Evolutionary conservation across 805 yeast genomes (phyloP), one percentile per base, ranked within the genome.

Genomic region (Candida bentonensis): DNA sequence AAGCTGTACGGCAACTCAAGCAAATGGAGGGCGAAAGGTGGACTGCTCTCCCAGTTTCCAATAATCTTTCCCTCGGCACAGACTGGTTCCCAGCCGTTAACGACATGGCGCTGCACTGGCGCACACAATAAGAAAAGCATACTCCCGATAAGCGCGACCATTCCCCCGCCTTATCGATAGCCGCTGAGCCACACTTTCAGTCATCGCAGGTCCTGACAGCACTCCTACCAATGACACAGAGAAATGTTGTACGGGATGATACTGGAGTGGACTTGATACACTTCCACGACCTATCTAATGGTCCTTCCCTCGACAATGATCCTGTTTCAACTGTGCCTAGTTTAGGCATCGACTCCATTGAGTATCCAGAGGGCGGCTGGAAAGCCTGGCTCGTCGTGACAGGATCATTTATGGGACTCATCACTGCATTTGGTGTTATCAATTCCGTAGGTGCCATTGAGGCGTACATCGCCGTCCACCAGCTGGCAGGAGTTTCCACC

Each of bases 381-480:
- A 71, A 70, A 13, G 79, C 82, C 64, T 63, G 78, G 57, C 66
- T 68, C 4, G 76, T 76, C 0, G 58, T 73, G 3, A 46, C 72
- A n/a, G 82, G 81, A 2, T 68, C 79, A 0, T 74, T 75, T 52
- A 57, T 74, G 26, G 83, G 83, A 2, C 60, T 76, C 48, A 56
- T 74, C 4, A 70, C 73, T 36, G 66, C 74, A 3, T 74, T 80
- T 54, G 94, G 94, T 1, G 50, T 82, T 22, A 66, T 78, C 60
- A 82, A 81, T 54, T 61, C 82, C 0, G 67, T 73, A 9, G 86
- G 87, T 44, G 80, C 79, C 0, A 66, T 81, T 33, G 83, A 81
- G 58, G 74, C 83, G 0, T 79, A 76, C 55, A 68, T 81, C 2
- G 61, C 74, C 3, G 57, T 60, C 15, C 71, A 79, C 53, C 78